Evolutionary conservation across 192 early-diverging fungal genomes (phyloP), one percentile per base, ranked within the genome.

Genomic region (Dimargaris cristalligena): DNA sequence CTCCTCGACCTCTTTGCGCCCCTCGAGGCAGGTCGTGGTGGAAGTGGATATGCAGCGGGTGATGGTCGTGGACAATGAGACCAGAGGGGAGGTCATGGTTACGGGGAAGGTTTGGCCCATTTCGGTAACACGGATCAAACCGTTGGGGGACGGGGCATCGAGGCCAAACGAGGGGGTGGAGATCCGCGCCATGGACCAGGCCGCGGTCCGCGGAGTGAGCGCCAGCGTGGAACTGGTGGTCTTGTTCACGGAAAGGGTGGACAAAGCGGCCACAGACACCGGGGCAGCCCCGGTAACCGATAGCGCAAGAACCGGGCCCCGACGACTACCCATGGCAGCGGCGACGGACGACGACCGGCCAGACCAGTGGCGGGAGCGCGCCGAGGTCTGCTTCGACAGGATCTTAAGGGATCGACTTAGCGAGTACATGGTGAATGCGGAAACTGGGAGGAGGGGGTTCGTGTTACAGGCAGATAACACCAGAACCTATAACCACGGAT

Each of bases 51-150:
- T 20, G 11, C 56, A 58, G 22, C 56, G 38, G 2, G 34, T 58
- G 35, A 58, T 58, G 10, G 50, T 52, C 6, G 20, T 26, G 30
- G 20, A 25, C 25, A 52, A 14, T 25, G 50, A 16, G 14, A 52
- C 50, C 23, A 52, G 30, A 16, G 50, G 50, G 22, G 50, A 52
- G 13, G 50, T 52, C 2, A 52, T 23, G 6, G 14, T 14, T 3
- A 26, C 13, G 13, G 50, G 50, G 50, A 52, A 52, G 2, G 50
- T 52, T 8, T 52, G 50, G 28, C 50, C 50, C 50, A 52, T 52
- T 8, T 52, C 50, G 14, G 50, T 52, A 26, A 52, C 28, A 14
- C 30, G 50, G 26, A 23, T 6, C 6, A 26, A 26, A 14, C 28
- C 26, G 50, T 18, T 52, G 23, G 23, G 6, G 22, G 28, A 14